These are phyloP conservation scores for Apiosordaria backusii DNA, from an alignment of 495 filamentous ascomycete genomes.

Conservation along the genomic window DNA sequence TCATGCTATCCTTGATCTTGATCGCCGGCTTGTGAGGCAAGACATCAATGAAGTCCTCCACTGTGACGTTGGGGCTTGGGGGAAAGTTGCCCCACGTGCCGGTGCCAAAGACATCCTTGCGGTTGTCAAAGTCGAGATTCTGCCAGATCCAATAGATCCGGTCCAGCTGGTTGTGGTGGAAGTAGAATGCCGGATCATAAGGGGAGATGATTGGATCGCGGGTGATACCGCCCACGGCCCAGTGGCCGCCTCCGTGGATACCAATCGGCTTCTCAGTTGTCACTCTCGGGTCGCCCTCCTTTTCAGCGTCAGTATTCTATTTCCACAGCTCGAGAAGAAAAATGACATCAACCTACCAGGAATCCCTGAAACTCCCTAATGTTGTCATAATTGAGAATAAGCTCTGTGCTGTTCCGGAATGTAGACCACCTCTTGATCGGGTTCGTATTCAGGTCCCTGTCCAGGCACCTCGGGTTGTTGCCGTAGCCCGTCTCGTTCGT, in stretches of 20 bases:
- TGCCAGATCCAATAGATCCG: conserved; percentile 72
- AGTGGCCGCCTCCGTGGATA: conserved; percentile 63
- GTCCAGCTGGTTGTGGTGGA: conserved; percentile 67
- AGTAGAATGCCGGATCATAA: conserved; percentile 65
- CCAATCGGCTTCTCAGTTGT: background rate
- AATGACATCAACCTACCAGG: background rate
- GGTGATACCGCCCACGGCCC: conserved; percentile 33
- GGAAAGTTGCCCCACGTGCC: conserved; percentile 33
- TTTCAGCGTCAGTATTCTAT: conserved; percentile 32
- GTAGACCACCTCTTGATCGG: conserved; percentile 38
- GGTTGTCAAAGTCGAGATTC: conserved; percentile 47
- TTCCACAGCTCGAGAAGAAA: background rate
- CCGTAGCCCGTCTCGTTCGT: conserved; percentile 25
- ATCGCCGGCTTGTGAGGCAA: conserved; percentile 10
- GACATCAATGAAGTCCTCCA: conserved; percentile 29
- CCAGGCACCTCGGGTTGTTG: conserved; percentile 61
- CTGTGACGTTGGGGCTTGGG: conserved; percentile 36
- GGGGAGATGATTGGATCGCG: conserved; percentile 58
- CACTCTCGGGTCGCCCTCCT: conserved; percentile 47
- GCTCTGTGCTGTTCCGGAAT: conserved; percentile 41
- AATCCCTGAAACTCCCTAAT: conserved; percentile 48
- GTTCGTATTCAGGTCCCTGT: conserved; percentile 57
- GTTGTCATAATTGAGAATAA: conserved; percentile 40
- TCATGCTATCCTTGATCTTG: conserved; percentile 31
- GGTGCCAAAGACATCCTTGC: conserved; percentile 43